Conservation (phyloP, 495 filamentous ascomycete genomes). For the Trichoderma gamsii region DNA sequence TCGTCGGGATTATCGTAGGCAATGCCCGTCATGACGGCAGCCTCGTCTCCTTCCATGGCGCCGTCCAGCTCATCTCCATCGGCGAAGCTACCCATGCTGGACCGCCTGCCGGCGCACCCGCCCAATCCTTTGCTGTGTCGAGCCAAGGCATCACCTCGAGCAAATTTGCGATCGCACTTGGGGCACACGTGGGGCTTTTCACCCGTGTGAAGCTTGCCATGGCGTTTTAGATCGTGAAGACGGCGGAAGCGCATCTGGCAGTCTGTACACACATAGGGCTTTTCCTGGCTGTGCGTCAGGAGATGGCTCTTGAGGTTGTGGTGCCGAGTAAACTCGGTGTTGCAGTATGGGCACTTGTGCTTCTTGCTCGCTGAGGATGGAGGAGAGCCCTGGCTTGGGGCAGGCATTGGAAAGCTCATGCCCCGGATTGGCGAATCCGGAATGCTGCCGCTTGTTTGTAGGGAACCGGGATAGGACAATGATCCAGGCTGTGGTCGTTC, state of each 20-base stretch:
- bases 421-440: slow-evolving; percentile 48
- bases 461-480: slow-evolving; percentile 40
- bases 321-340: slow-evolving; percentile 93
- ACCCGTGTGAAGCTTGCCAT: slow-evolving; percentile 93
- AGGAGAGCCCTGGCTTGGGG: slow-evolving; percentile 49
- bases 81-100: slow-evolving; percentile 79
- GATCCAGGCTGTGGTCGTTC: slow-evolving; percentile 41
- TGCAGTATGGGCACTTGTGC: slow-evolving; percentile 93
- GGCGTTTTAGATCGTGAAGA: slow-evolving; percentile 91
- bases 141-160: slow-evolving; percentile 88
- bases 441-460: slow-evolving; percentile 32
- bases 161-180: slow-evolving; percentile 90
- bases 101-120: slow-evolving; percentile 84
- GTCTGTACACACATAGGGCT: slow-evolving; percentile 85
- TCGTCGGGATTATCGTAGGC: slow-evolving; percentile 53
- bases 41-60: slow-evolving; percentile 52
- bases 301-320: slow-evolving; percentile 99
- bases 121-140: slow-evolving; percentile 94
- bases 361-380: slow-evolving; percentile 65
- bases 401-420: slow-evolving; percentile 70
- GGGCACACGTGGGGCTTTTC: slow-evolving; percentile 92
- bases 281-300: slow-evolving; percentile 96
- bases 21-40: slow-evolving; percentile 73
- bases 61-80: slow-evolving; percentile 68
- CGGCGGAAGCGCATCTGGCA: slow-evolving; percentile 87